Percentiles rank a stretch among this genome's conserved stretches.
Conservation (phyloP, 805 yeast genomes). For the Cyberlindnera mississippiensis region DNA sequence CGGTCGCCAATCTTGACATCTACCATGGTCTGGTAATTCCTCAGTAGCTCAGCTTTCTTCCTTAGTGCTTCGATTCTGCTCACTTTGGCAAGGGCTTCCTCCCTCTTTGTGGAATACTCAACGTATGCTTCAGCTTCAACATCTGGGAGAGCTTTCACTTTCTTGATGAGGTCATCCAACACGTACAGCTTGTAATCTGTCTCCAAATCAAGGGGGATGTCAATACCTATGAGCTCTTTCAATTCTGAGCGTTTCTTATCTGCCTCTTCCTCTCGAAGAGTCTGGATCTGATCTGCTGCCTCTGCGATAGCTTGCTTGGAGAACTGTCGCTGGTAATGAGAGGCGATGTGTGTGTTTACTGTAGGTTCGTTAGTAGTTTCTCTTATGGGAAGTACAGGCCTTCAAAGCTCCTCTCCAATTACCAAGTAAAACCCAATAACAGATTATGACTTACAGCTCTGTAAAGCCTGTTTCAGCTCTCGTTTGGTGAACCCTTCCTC, state of each 20-base stretch:
- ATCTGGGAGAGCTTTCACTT: constrained; percentile 21
- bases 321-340: constrained; percentile 12
- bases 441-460: constrained; percentile 8
- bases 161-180: constrained; percentile 15
- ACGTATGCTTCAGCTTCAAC: constrained; percentile 6
- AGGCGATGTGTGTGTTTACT: constrained; percentile 16
- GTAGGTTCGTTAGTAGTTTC: constrained; percentile 1
- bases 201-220: constrained; percentile 16
- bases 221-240: constrained; percentile 6
- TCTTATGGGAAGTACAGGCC: not conserved
- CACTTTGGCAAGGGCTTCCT: constrained; percentile 8
- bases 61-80: constrained; percentile 8
- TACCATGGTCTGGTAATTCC: constrained; percentile 10
- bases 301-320: constrained; percentile 24
- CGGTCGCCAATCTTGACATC: constrained; percentile 20
- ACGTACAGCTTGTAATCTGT: constrained; percentile 19
- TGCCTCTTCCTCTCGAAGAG: constrained; percentile 13
- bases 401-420: too few relatives aligned
- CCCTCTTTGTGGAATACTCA: constrained; percentile 13
- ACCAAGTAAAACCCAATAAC: too few relatives aligned
- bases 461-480: constrained; percentile 2
- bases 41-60: constrained; percentile 5
- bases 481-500: constrained; percentile 6
- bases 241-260: constrained; percentile 7
- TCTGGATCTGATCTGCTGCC: constrained; percentile 19